phyloP scores from a whole-genome alignment of 2,329 filamentous ascomycete genomes.

The Chrysosporium queenslandicum region DNA sequence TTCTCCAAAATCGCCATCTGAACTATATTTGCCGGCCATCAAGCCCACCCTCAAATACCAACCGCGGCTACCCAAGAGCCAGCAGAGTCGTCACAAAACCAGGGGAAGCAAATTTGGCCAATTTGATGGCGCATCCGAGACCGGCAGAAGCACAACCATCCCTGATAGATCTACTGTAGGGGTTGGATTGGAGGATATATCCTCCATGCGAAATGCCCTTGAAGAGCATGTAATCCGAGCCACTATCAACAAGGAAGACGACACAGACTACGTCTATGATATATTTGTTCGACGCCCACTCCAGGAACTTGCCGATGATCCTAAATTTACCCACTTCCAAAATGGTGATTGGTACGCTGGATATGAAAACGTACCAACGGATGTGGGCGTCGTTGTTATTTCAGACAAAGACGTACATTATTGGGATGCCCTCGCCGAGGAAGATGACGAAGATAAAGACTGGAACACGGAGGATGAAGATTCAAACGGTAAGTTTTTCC shows the following conservation, averaged over 20 bases:
- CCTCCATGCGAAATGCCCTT: conserved; percentile 3
- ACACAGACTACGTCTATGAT: conserved; percentile 51
- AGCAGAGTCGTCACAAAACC: background rate
- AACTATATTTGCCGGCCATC: conserved; percentile 13
- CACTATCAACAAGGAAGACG: conserved; percentile 26
- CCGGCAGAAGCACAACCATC: too few relatives aligned
- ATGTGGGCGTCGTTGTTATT: conserved; percentile 36
- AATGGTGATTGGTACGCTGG: conserved; percentile 12
- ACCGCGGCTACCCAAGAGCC: conserved; percentile 25
- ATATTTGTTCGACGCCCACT: conserved; percentile 48
- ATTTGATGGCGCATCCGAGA: background rate
- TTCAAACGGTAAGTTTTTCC: conserved; percentile 43
- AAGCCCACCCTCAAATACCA: conserved; percentile 30
- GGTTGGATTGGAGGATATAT: background rate
- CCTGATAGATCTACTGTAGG: background rate
- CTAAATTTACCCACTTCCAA: conserved; percentile 10
- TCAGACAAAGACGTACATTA: conserved; percentile 40
- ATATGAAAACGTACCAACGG: conserved; percentile 21
- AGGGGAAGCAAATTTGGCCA: background rate
- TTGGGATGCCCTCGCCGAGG: conserved; percentile 48
- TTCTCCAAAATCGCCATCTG: conserved; percentile 6
- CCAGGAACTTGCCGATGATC: conserved; percentile 20
- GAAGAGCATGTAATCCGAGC: conserved; percentile 4
- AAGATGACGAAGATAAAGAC: conserved; percentile 43
- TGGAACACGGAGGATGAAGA: conserved; percentile 54